A percentile compares a stretch with the other conserved stretches of the same genome.
phyloP scores from a whole-genome alignment of 345 rosid genomes.

The Citropsis articulata region DNA sequence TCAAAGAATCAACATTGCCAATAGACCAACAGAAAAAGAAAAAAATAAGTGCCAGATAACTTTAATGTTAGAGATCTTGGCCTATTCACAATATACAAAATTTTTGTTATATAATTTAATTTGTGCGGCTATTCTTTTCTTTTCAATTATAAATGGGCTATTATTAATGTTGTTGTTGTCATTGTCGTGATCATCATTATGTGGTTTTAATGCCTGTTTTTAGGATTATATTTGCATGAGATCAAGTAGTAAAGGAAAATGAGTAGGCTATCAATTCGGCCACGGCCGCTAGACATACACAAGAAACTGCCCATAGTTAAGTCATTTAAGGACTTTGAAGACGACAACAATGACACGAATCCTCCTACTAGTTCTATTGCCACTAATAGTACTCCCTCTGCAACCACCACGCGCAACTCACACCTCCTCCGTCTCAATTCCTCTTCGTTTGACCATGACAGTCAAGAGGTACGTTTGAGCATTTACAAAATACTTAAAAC shows the following conservation, averaged over 20 bases:
- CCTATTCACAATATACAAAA: background rate
- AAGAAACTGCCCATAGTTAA: conserved; percentile 94
- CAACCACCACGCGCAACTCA: conserved; percentile 58
- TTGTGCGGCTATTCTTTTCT: background rate
- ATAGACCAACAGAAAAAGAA: background rate
- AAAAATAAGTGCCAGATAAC: background rate
- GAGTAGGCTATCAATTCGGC: conserved; percentile 96
- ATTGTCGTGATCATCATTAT: background rate
- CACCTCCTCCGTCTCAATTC: conserved; percentile 58
- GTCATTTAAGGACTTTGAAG: conserved; percentile 89
- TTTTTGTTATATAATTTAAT: too few species aligned
- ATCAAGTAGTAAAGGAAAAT: conserved; percentile 20
- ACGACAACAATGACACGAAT: conserved; percentile 66
- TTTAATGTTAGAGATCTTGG: background rate
- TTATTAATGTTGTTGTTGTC: background rate
- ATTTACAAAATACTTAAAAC: background rate
- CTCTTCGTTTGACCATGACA: conserved; percentile 46
- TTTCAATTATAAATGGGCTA: background rate
- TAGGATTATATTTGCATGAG: background rate
- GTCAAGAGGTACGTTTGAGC: conserved; percentile 37
- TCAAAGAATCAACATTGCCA: background rate
- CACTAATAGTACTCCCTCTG: background rate
- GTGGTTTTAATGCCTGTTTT: background rate
- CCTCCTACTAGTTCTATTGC: conserved; percentile 27
- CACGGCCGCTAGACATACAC: conserved; percentile 94